Base-by-base conservation (phyloP, 306 rosid genomes). In the Dalbergia cochinchinensis region DNA sequence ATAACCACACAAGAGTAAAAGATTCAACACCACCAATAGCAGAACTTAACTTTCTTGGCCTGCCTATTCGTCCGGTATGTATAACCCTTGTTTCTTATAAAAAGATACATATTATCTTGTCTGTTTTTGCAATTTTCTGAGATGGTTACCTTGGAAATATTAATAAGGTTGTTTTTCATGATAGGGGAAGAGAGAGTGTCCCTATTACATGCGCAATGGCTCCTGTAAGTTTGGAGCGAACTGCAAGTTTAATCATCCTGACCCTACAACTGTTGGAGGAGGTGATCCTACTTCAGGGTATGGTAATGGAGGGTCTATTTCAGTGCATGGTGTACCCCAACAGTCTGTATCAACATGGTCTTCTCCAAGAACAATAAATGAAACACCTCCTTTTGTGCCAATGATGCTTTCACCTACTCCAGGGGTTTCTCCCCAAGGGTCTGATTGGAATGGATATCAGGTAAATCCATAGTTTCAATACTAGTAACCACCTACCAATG, bases 201-300 rank as follows among this genome's bases (percentile, higher is more conserved):
- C 90, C 39, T 93, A 87, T 75, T 96, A 96, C 86, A 96, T 96
- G 98, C 94, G 92, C 60, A 93, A 76, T n/a, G 98, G 98, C 73
- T 93, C 96, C 72, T 96, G 99, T 83, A 96, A 91, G 90, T 96
- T 86, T 85, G 99, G 97, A 69, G 78, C 88, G 11, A 89, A 87
- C 93, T 93, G 99, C 89, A 91, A 78, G 92, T 96, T 90, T 82
- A 96, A 96, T 83, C 99, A 96, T 77, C 99, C 99, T 15, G 98
- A 96, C 82, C 99, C 99, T 73, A 90, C 91, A 71, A 68, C 89
- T 65, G 88, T 84, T 14, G 93, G 87, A 51, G 90, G 89, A 84
- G 13, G 85, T 53, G 91, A 93, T 66, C 72, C 90, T 62, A 77
- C 89, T 19, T 75, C 95, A 20, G 88, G 93, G 60, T 88, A 26